Evolutionary conservation across 345 rosid genomes (phyloP).

Genomic region (Fremontodendron californicum): DNA sequence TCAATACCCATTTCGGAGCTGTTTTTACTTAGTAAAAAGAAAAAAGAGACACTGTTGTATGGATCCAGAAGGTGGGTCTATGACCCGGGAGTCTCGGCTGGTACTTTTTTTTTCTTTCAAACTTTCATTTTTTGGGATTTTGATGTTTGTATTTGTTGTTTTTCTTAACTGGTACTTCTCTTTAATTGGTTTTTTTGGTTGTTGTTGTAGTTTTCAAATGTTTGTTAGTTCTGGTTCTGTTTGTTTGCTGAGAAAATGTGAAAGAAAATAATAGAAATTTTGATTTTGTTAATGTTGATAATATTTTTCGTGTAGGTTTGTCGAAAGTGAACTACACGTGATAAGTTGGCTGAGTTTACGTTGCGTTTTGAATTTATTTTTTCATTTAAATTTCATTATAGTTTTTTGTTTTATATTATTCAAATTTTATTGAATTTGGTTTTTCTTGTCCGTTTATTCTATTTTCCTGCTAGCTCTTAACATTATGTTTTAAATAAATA

Average conservation of each 20-base stretch:
- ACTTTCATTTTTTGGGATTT: neutral
- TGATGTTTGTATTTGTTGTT: neutral
- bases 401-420: neutral
- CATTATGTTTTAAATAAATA: neutral
- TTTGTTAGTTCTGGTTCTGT: slow-evolving; percentile 2
- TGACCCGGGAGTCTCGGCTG: slow-evolving; percentile 21
- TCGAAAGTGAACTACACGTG: neutral
- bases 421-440: neutral
- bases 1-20: neutral
- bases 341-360: neutral
- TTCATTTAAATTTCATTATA: neutral
- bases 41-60: slow-evolving; percentile 1
- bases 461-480: neutral
- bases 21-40: no score
- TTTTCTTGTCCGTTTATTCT: neutral
- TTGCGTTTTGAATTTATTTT: neutral
- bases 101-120: slow-evolving; percentile 5
- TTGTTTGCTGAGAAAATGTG: slow-evolving; percentile 13
- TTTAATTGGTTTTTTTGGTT: neutral
- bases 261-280: neutral
- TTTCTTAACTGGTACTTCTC: neutral
- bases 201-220: neutral
- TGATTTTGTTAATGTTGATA: slow-evolving; percentile 3
- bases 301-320: neutral
- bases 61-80: slow-evolving; percentile 24